A percentile compares a stretch with the other conserved stretches of the same genome.
phyloP scores from a whole-genome alignment of 2,329 filamentous ascomycete genomes.

The Penicillium sp. region DNA sequence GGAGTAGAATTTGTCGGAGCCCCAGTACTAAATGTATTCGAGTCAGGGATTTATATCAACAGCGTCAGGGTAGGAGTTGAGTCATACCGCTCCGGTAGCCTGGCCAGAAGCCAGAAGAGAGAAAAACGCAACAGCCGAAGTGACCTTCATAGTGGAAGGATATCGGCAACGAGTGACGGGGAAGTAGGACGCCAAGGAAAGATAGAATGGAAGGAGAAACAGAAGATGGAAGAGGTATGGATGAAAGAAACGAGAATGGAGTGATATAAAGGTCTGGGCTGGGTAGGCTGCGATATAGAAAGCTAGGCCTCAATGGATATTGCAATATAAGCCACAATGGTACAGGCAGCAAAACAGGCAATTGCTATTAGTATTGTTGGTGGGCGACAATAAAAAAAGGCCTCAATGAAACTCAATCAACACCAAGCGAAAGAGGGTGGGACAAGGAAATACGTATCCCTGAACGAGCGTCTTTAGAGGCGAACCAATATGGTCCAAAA shows the following conservation, averaged over 20 bases:
- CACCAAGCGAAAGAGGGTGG: slow-evolving; percentile 5
- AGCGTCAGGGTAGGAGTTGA: background rate
- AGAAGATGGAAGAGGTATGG: background rate
- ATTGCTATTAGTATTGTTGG: slow-evolving; percentile 12
- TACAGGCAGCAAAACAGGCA: background rate
- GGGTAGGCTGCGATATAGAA: slow-evolving; percentile 13
- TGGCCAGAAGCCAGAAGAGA: slow-evolving; percentile 48
- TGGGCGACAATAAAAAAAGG: slow-evolving; percentile 16
- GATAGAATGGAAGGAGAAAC: slow-evolving; percentile 15
- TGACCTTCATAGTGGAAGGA: slow-evolving; percentile 29
- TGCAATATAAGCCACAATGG: background rate
- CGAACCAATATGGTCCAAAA: slow-evolving; percentile 24
- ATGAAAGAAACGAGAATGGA: slow-evolving; percentile 1
- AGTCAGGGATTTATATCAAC: slow-evolving; percentile 3
- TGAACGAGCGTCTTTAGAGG: slow-evolving; percentile 43
- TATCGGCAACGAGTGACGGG: slow-evolving; percentile 29
- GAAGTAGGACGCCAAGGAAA: slow-evolving; percentile 21
- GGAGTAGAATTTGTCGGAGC: slow-evolving; percentile 55
- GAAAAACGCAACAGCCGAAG: slow-evolving; percentile 23
- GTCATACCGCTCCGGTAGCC: slow-evolving; percentile 44
- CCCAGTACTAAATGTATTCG: slow-evolving; percentile 43
- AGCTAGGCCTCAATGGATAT: background rate
- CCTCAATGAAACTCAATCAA: slow-evolving; percentile 1
- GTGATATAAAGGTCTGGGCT: slow-evolving; percentile 4
- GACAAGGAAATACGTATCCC: slow-evolving; percentile 16